Percentiles rank a stretch among this genome's conserved stretches.
Conservation (phyloP, 257 asterid species). For the Solanum clarkiae region DNA sequence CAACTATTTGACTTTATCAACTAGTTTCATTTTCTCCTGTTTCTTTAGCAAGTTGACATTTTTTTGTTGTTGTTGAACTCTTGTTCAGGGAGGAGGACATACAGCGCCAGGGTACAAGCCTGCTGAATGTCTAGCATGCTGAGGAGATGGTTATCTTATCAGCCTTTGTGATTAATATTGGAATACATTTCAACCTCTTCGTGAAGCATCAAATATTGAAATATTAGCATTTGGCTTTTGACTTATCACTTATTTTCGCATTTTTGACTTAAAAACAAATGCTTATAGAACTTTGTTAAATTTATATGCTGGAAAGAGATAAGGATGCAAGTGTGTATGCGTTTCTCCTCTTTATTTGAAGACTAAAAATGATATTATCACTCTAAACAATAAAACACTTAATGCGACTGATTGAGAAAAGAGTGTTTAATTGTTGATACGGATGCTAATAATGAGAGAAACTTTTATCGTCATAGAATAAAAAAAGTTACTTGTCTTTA, state of each 20-base stretch:
- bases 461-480: too few relatives aligned
- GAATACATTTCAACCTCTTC: neutral
- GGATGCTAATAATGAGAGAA: too few relatives aligned
- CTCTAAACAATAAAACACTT: neutral
- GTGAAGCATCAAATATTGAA: neutral
- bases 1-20: neutral
- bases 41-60: neutral
- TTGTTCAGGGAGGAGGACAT: constrained; percentile 21
- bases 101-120: constrained; percentile 16
- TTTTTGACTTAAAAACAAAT: neutral
- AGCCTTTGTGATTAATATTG: neutral
- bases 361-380: neutral
- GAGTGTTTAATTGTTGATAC: neutral
- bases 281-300: too few relatives aligned
- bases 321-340: neutral
- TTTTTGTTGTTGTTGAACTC: neutral
- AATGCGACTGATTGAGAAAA: neutral
- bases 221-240: neutral
- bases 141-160: constrained; percentile 17
- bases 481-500: too few relatives aligned
- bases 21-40: neutral
- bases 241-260: neutral
- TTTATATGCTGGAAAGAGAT: neutral
- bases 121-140: constrained; percentile 14
- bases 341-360: neutral